Evolutionary conservation across 768 basidiomycete species (phyloP).

Genomic region (Kwoniella botswanensis): DNA sequence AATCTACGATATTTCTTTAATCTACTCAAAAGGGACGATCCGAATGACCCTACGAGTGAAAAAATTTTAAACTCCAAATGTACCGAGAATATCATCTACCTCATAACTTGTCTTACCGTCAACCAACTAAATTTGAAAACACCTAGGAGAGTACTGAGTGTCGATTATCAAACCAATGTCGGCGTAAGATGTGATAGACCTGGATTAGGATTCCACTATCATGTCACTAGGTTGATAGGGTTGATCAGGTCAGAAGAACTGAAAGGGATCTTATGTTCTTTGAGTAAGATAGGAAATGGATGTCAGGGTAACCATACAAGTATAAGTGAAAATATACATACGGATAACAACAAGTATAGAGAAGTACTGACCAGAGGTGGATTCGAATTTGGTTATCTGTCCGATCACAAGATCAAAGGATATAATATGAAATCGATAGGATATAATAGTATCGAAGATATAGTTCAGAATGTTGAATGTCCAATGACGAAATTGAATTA

Average conservation of each 20-base stretch:
- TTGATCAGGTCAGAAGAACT: neutral
- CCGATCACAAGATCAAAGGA: neutral
- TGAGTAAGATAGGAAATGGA: neutral
- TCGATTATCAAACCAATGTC: neutral
- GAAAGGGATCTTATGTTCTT: neutral
- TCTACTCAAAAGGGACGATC: neutral
- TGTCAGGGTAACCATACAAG: neutral
- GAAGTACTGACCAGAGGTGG: neutral
- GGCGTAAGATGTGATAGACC: neutral
- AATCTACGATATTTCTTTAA: neutral
- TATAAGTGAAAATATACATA: neutral
- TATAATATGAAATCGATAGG: neutral
- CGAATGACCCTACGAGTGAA: neutral
- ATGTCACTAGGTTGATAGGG: neutral
- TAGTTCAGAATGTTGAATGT: neutral
- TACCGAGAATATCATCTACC: neutral
- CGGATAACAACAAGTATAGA: neutral
- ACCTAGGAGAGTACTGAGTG: neutral
- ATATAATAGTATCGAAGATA: neutral
- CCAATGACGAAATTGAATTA: neutral
- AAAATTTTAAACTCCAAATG: neutral
- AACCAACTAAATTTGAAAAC: neutral
- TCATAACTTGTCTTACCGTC: neutral
- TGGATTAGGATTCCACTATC: neutral
- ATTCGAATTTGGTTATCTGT: neutral